Evolutionary conservation across 805 yeast genomes (phyloP), one percentile per base, ranked within the genome.

Genomic region (Spathaspora sp.): DNA sequence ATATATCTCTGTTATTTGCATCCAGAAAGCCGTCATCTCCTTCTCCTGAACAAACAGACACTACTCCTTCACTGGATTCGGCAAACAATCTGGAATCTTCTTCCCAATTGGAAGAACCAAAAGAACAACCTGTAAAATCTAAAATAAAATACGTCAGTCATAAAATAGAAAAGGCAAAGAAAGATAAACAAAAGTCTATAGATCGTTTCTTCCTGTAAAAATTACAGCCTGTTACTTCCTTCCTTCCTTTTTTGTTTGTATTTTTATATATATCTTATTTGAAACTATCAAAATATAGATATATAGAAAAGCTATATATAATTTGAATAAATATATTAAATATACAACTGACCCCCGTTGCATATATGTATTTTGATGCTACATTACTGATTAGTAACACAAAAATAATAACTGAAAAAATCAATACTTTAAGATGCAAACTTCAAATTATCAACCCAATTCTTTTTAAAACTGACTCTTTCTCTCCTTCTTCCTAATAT

Each of bases 1-100:
- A 73, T 52, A 73, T 73, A 7, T 63, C 72, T 2, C 49, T 54
- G 16, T 57, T 72, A 58, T 73, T 73, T 49, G 44, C 46, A 17
- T 4, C 49, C 16, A 38, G 31, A 46, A 38, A 35, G 12, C 19
- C 49, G 10, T 39, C 19, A 11, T 17, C 39, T 11, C 10, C 28
- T 9, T 12, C 28, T n/a, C n/a, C n/a, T n/a, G n/a, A n/a, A n/a
- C n/a, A n/a, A n/a, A n/a, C n/a, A n/a, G n/a, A n/a, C n/a, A n/a
- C n/a, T 20, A 18, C 26, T 17, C 46, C 20, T 17, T 35, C 5
- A 18, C 38, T 5, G 26, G 23, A 17, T 40, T 20, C 44, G 10
- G 35, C 35, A 8, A 31, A 31, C 26, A 23, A 23, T 8, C 35
- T 31, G 35, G 9, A 31, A 31, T 46, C 48, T 23, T 19, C 28